phyloP scores from a whole-genome alignment of 805 yeast genomes.

The Kockiozyma suomiensis region DNA sequence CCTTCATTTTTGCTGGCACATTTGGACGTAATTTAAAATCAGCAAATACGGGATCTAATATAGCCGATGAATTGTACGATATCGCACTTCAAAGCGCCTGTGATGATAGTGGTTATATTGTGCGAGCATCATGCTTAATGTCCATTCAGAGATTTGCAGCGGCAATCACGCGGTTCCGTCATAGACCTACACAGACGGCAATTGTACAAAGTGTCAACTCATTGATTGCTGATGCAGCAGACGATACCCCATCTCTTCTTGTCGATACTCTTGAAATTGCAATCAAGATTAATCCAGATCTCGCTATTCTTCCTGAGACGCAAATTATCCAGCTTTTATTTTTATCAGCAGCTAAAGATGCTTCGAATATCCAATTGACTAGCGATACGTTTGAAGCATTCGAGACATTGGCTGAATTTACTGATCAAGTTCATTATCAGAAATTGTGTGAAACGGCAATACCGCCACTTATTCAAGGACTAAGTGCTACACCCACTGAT shows the following conservation, averaged over 20 bases:
- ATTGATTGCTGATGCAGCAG: slow-evolving; percentile 65
- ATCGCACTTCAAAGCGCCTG: slow-evolving; percentile 19
- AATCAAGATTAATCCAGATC: slow-evolving; percentile 51
- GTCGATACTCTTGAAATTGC: slow-evolving; percentile 68
- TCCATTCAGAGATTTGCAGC: slow-evolving; percentile 23
- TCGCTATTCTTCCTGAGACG: slow-evolving; percentile 41
- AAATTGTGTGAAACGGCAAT: slow-evolving; percentile 37
- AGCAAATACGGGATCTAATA: not conserved
- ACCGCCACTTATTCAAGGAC: slow-evolving; percentile 26
- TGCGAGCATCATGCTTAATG: slow-evolving; percentile 30
- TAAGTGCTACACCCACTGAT: slow-evolving; percentile 11
- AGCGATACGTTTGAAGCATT: slow-evolving; percentile 72
- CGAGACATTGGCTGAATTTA: slow-evolving; percentile 55
- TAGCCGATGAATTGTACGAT: slow-evolving; percentile 16
- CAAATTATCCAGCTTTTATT: slow-evolving; percentile 58
- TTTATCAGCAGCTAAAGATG: slow-evolving; percentile 67
- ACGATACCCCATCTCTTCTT: slow-evolving; percentile 75
- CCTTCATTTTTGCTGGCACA: slow-evolving; percentile 30
- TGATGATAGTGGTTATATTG: slow-evolving; percentile 26
- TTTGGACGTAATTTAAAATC: slow-evolving; percentile 18
- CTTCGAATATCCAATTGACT: slow-evolving; percentile 70
- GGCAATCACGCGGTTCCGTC: slow-evolving; percentile 27
- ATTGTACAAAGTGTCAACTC: slow-evolving; percentile 47
- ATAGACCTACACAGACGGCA: slow-evolving; percentile 36
- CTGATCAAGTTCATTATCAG: slow-evolving; percentile 37